Evolutionary conservation across 2,329 filamentous ascomycete genomes (phyloP), one percentile per base, ranked within the genome.

Genomic region (Sphaerulina vaccinii): DNA sequence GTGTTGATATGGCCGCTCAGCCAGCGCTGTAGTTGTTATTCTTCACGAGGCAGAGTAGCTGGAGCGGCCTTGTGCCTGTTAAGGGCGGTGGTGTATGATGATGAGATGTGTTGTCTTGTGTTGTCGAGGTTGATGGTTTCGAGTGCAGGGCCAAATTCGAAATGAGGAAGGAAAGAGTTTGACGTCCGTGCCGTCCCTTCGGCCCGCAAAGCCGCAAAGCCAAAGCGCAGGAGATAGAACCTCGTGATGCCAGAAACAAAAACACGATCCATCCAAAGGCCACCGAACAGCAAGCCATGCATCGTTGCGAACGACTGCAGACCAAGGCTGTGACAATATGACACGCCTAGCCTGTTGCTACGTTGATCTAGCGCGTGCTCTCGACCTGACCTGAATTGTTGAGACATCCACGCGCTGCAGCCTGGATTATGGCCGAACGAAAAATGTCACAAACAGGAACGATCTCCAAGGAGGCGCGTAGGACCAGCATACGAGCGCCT

Each of bases 401-500:
- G n/a, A 10, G 3, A 10, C 3, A 10, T 32, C 3, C 10, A 13
- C 5, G 10, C 27, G 27, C 40, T 38, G 52, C 33, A 51, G 40
- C 52, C 41, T 51, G 39, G 35, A 21, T 21, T 40, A 13, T 15
- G 16, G 16, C 13, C 2, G 22, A 35, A 29, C 39, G 27, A 32
- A 51, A 43, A 27, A 57, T 57, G 54, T 57, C 54, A 24, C 21
- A 46, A 10, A 41, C 37, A 21, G 51, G 51, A 13, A 54, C 53
- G 10, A 27, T 38, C 19, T 42, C 52, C 18, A 52, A 39, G n/a
- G 48, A 49, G 9, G 27, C 50, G n/a, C 49, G 55, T 29, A 51
- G 39, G 19, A 40, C 49, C 37, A 57, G 53, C 24, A 57, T 60
- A 35, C 53, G 59, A 11, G 59, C 59, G 10, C 59, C 59, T 11